Conservation (phyloP, 1,139 yeast species). For the Protomyces inouyei region DNA sequence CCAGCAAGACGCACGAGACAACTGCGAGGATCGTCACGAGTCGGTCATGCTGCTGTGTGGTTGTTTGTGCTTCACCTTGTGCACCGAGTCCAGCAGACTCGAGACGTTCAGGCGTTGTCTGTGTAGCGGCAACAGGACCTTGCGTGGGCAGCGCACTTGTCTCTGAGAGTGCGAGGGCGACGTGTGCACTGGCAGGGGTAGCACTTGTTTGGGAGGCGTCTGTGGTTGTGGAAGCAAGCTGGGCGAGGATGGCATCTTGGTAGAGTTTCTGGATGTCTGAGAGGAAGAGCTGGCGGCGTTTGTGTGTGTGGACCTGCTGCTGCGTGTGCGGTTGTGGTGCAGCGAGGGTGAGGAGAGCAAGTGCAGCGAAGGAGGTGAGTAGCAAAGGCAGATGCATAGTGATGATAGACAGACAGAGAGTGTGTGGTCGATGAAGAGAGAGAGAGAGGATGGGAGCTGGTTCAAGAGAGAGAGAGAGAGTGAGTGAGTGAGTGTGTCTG, state of each 20-base stretch:
- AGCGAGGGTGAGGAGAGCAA: background rate
- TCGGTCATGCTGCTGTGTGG: background rate
- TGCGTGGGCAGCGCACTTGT: background rate
- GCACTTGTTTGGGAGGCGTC: background rate
- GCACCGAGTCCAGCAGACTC: background rate
- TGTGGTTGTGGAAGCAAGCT: background rate
- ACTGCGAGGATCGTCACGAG: background rate
- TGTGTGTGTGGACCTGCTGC: background rate
- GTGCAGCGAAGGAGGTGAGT: conserved; percentile 3
- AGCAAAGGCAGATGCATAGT: conserved; percentile 6
- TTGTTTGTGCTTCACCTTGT: background rate
- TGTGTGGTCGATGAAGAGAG: background rate
- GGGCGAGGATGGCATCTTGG: background rate
- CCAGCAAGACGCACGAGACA: background rate
- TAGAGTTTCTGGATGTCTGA: conserved; percentile 15
- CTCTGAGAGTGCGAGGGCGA: background rate
- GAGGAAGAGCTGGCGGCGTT: conserved; percentile 16
- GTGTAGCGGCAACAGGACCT: conserved; percentile 3
- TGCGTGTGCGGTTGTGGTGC: conserved; percentile 1
- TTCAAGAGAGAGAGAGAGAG: background rate
- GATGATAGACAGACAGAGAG: background rate
- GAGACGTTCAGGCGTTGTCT: background rate
- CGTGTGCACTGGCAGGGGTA: background rate
- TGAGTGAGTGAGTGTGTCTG: too few species aligned
- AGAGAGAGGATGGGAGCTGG: background rate